A percentile compares a stretch with the other conserved stretches of the same genome.
Conservation (phyloP, 139 green algal genomes). For the Pseudopediastrum boryanum region DNA sequence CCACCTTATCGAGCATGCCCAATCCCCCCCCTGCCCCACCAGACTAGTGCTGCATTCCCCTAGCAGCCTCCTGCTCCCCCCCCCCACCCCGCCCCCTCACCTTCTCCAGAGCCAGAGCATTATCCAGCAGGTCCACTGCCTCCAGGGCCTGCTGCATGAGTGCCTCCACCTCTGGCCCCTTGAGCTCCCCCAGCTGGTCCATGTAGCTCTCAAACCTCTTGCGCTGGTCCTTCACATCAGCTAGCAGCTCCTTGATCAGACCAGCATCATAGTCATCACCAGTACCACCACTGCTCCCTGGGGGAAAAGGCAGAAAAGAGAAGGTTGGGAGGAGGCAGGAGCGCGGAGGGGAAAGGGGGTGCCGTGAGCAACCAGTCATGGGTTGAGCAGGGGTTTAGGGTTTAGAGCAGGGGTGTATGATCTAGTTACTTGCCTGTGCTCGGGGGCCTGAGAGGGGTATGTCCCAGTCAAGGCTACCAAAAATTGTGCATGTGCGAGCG, state of each 20-base stretch:
- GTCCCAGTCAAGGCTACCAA: too few species aligned
- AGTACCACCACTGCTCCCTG: not conserved
- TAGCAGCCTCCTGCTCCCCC: not conserved
- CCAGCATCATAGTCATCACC: slow-evolving; percentile 10
- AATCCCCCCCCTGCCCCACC: not conserved
- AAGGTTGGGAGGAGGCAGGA: not conserved
- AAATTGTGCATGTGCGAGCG: too few species aligned
- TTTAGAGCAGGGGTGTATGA: too few species aligned
- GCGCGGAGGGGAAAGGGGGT: too few species aligned
- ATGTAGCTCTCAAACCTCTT: slow-evolving; percentile 24
- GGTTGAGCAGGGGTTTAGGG: too few species aligned
- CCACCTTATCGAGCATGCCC: not conserved
- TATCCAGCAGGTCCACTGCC: slow-evolving; percentile 38
- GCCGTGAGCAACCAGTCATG: too few species aligned
- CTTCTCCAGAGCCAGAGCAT: slow-evolving; percentile 23
- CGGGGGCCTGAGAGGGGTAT: too few species aligned
- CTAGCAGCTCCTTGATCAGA: slow-evolving; percentile 22
- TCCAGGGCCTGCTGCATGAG: slow-evolving; percentile 32
- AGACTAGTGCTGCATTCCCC: not conserved
- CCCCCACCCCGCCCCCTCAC: not conserved
- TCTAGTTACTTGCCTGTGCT: too few species aligned
- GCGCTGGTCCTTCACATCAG: slow-evolving; percentile 25
- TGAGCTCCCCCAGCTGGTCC: slow-evolving; percentile 22
- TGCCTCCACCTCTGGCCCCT: slow-evolving; percentile 26
- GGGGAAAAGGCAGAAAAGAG: not conserved